phyloP scores from a whole-genome alignment of 2,329 filamentous ascomycete genomes.

The Neocucurbitaria cava region DNA sequence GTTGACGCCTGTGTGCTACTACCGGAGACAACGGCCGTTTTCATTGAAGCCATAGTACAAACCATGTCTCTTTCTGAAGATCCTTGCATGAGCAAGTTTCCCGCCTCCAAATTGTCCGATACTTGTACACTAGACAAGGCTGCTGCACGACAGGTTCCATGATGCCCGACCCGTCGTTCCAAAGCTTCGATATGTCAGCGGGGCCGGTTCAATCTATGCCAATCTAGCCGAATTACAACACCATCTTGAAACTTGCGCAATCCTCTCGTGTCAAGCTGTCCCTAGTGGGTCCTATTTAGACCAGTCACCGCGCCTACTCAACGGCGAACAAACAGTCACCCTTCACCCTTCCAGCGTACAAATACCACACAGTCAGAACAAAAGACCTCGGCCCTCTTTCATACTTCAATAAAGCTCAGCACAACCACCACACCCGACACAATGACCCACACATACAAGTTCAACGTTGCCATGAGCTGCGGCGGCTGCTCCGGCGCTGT shows the following conservation, averaged over 20 bases:
- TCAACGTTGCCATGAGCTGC: conserved; percentile 93
- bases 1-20: background rate
- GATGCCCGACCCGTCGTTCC: conserved; percentile 19
- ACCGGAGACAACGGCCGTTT: conserved; percentile 9
- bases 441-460: conserved; percentile 90
- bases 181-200: conserved; percentile 39
- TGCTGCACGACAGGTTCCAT: conserved; percentile 39
- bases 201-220: conserved; percentile 36
- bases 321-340: conserved; percentile 2
- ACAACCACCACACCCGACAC: conserved; percentile 30
- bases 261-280: conserved; percentile 14
- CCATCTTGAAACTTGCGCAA: conserved; percentile 44
- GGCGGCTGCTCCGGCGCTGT: conserved; percentile 95
- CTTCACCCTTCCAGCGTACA: conserved; percentile 1
- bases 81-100: conserved; percentile 43
- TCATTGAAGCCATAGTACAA: background rate
- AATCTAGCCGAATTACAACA: conserved; percentile 43
- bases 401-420: conserved; percentile 3
- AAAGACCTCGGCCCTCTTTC: background rate
- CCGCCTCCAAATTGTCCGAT: conserved; percentile 33
- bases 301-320: conserved; percentile 4
- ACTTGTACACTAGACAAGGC: conserved; percentile 22
- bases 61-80: background rate
- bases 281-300: conserved; percentile 24
- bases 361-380: conserved; percentile 11